phyloP scores from a whole-genome alignment of 2,329 filamentous ascomycete genomes.

The Alternaria dauci region DNA sequence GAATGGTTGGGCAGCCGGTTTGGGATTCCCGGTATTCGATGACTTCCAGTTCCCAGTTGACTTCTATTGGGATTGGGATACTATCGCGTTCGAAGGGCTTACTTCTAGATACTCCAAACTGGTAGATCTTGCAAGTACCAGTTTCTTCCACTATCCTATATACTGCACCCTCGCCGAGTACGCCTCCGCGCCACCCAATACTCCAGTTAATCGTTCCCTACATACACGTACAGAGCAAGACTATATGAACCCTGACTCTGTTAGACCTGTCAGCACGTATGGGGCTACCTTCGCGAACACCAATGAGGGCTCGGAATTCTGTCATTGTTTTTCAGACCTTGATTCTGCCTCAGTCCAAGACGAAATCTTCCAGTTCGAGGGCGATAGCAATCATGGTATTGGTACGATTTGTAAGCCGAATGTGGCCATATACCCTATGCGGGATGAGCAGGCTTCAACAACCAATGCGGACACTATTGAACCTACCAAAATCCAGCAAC shows the following conservation, averaged over 20 bases:
- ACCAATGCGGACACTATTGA: not conserved
- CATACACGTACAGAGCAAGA: not conserved
- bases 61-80: conserved; percentile 4
- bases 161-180: not conserved
- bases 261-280: not conserved
- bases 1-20: conserved; percentile 1
- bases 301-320: not conserved
- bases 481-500: not conserved
- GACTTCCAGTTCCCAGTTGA: not conserved
- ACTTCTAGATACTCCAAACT: not conserved
- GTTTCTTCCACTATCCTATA: not conserved
- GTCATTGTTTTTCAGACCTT: not conserved
- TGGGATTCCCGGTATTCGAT: conserved; percentile 2
- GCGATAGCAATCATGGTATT: not conserved
- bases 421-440: not conserved
- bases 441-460: not conserved
- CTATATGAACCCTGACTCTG: not conserved
- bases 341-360: not conserved
- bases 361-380: not conserved
- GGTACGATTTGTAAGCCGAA: not conserved
- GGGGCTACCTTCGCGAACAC: not conserved
- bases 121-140: not conserved
- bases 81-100: not conserved
- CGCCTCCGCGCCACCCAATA: not conserved
- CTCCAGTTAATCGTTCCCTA: no score